phyloP scores from a whole-genome alignment of 371 early-diverging fungal species.

The Mucor piriformis region DNA sequence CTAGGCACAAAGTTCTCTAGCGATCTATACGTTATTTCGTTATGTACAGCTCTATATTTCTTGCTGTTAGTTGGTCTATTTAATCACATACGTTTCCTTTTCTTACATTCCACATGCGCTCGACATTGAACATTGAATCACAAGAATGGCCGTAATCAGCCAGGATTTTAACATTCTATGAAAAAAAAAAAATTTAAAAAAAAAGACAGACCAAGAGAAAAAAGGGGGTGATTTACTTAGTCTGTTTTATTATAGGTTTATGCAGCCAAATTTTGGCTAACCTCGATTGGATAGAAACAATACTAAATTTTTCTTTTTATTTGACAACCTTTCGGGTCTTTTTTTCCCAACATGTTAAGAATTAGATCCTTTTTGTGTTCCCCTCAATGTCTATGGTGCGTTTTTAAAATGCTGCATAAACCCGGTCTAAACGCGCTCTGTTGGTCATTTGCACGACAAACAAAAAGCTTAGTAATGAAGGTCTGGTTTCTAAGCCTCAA shows the following conservation, averaged over 20 bases:
- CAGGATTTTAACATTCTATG: not conserved
- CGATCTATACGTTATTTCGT: constrained; percentile 48
- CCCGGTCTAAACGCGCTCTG: no score
- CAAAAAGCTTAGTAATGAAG: no score
- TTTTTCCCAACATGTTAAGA: no score
- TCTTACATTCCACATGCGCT: constrained; percentile 13
- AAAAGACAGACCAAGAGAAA: not conserved
- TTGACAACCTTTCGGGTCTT: no score
- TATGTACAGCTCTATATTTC: constrained; percentile 42
- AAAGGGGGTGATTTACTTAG: not conserved
- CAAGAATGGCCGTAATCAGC: not conserved
- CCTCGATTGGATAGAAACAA: no score
- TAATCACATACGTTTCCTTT: not conserved
- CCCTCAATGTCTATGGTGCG: no score
- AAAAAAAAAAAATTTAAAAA: not conserved
- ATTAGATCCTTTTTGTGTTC: no score
- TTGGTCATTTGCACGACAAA: no score
- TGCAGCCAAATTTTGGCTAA: not conserved
- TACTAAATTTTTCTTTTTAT: no score
- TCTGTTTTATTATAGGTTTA: not conserved
- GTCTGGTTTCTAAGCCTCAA: no score
- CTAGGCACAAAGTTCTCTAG: constrained; percentile 33
- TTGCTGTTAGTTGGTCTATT: not conserved
- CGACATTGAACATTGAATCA: not conserved
- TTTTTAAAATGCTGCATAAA: no score